Conservation (phyloP, 148 eudicot genomes). For the Polygonum maritimum region DNA sequence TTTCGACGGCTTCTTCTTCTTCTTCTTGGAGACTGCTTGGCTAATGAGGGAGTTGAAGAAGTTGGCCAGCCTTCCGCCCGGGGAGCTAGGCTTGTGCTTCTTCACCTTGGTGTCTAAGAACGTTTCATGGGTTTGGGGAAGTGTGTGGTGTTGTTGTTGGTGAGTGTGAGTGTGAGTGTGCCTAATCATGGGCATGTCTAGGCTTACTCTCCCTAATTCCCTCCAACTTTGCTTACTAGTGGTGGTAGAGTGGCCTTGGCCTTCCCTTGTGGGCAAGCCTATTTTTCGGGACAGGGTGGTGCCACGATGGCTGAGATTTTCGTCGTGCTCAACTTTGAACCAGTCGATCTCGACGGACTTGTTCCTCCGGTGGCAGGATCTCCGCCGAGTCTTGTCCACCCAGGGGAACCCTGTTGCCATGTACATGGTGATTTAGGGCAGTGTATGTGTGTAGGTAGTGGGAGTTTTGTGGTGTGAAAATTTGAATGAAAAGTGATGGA, state of each 20-base stretch:
- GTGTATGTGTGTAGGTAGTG: no score
- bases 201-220: conserved; percentile 30
- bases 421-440: neutral
- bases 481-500: neutral
- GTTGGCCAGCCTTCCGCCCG: conserved; percentile 45
- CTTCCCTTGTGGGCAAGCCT: neutral
- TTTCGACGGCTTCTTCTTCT: conserved; percentile 18
- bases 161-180: neutral
- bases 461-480: neutral
- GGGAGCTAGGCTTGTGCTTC: conserved; percentile 47
- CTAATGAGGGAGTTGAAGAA: conserved; percentile 52
- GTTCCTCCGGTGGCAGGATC: conserved; percentile 24
- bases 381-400: neutral
- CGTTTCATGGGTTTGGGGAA: neutral
- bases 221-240: conserved; percentile 10
- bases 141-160: neutral
- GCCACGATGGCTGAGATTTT: conserved; percentile 2
- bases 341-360: conserved; percentile 49
- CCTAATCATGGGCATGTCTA: conserved; percentile 23
- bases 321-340: conserved; percentile 47
- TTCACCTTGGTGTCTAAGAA: conserved; percentile 21
- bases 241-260: neutral
- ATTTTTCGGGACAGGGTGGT: conserved; percentile 13
- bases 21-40: conserved; percentile 34
- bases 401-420: neutral